Evolutionary conservation across 2,329 filamentous ascomycete genomes (phyloP).

Genomic region (Talaromyces atroroseus): DNA sequence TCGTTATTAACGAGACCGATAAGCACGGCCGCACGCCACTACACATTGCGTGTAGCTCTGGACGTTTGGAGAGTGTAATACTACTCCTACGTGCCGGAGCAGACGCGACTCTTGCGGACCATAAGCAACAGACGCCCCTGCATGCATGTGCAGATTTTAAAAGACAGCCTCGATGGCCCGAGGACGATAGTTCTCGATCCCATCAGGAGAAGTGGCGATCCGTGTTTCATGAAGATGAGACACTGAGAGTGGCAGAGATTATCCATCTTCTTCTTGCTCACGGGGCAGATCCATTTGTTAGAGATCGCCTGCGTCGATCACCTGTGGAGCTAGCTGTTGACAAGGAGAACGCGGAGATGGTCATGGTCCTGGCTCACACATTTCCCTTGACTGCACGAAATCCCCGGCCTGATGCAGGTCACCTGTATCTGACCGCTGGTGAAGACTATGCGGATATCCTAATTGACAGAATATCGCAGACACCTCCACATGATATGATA

Average conservation of each 20-base stretch:
- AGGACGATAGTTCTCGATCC: neutral
- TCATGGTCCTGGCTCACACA: neutral
- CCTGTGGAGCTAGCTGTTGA: neutral
- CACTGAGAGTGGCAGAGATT: neutral
- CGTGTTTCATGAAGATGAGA: neutral
- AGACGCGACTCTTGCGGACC: neutral
- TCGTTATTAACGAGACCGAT: constrained; percentile 14
- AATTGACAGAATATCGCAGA: neutral
- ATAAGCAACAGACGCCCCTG: neutral
- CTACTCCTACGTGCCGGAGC: constrained; percentile 18
- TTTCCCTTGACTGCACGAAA: neutral
- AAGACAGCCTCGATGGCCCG: neutral
- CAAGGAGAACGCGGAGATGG: neutral
- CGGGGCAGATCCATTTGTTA: neutral
- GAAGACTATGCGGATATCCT: neutral
- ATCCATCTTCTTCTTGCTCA: neutral
- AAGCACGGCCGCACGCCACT: constrained; percentile 17
- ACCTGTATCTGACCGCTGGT: neutral
- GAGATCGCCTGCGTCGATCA: neutral
- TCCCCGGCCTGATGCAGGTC: neutral
- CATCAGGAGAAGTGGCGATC: neutral
- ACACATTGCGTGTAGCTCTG: constrained; percentile 20
- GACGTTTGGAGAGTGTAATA: constrained; percentile 17
- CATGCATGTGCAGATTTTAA: constrained; percentile 2
- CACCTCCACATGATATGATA: neutral